Evolutionary conservation across 2,329 filamentous ascomycete species (phyloP).

Genomic region (Cryphonectria parasitica): DNA sequence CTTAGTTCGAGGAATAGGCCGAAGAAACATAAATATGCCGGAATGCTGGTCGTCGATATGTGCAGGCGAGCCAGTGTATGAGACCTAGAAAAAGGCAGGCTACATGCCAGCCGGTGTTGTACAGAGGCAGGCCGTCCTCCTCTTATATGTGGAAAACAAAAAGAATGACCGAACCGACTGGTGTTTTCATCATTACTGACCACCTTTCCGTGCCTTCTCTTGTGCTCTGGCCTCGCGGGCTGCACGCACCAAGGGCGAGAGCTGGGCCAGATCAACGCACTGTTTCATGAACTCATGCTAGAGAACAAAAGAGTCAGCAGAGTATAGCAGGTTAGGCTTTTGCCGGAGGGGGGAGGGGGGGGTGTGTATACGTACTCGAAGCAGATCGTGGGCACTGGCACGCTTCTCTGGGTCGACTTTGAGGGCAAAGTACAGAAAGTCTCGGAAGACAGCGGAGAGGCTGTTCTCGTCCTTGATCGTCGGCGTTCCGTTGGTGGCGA

Average conservation of each 20-base stretch:
- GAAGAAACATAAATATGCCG: conserved; percentile 14
- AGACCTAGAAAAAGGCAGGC: conserved; percentile 15
- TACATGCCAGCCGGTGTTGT: conserved; percentile 22
- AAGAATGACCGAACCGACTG: conserved; percentile 13
- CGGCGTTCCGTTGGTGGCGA: conserved; percentile 95
- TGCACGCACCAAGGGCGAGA: conserved; percentile 85
- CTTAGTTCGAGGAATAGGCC: conserved; percentile 16
- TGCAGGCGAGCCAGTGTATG: conserved; percentile 27
- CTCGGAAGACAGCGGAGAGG: conserved; percentile 79
- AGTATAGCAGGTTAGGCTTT: conserved; percentile 38
- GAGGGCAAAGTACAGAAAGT: conserved; percentile 90
- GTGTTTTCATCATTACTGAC: conserved; percentile 36
- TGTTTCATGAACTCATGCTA: conserved; percentile 81
- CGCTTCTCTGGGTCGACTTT: conserved; percentile 98
- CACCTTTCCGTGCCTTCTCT: conserved; percentile 75
- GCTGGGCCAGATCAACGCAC: conserved; percentile 73
- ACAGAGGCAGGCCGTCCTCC: conserved; percentile 18
- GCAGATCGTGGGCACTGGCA: conserved; percentile 89
- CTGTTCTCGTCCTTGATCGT: conserved; percentile 91
- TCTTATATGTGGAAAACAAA: conserved; percentile 8
- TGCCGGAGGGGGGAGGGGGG: conserved; percentile 27
- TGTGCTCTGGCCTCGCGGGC: conserved; percentile 84
- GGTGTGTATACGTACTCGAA: conserved; percentile 67
- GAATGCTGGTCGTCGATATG: conserved; percentile 21
- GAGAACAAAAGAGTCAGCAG: conserved; percentile 6